Base-by-base conservation (phyloP, 2,329 filamentous ascomycete species). In the Arachnomyces sp. region DNA sequence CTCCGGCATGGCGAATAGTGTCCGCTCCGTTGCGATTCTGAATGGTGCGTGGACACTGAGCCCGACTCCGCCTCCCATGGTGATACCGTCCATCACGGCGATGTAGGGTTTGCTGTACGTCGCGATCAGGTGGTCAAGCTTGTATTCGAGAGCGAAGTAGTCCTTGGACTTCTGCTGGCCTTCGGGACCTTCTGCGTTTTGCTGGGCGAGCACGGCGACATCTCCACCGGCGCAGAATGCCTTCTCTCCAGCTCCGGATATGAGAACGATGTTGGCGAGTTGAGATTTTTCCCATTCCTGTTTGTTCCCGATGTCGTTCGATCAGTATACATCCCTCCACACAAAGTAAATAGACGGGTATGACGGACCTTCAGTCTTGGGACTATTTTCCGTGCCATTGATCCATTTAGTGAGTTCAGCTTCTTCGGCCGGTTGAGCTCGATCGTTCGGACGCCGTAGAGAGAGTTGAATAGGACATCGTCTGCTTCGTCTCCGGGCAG, bases 1-100 rank as follows among this genome's bases (percentile, higher is more conserved):
- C 69, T 98, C 92, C 21, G 92, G 92, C 92, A 98, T 98, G 52
- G 93, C 89, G 56, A 98, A 96, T 35, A 94, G 68, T 4, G 92
- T 98, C 59, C 83, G 84, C 67, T 98, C 92, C 2, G 92, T 98
- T 29, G 92, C 92, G 59, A 98, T 94, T 45, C 92, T 77, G 74
- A 98, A 90, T 3, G 92, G 93, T 2, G 92, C 90, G 65, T 98
- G 93, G 38, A 95, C 78, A 62, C 86, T 93, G 42, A 98, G 76
- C 5, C 92, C 92, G 39, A 96, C 92, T 50, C 92, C 92, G 41
- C 92, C 92, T 41, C 92, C 92, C 92, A 98, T 98, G 38, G 93
- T 98, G 62, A 95, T 85, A 44, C 92, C 92, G 58, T 98, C 92
- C 82, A 98, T 93, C 59, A 96, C 84, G 25, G 92, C 85, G 38